Evolutionary conservation across 805 yeast species (phyloP), one percentile per base, ranked within the genome.

Genomic region (Pichia occidentalis): DNA sequence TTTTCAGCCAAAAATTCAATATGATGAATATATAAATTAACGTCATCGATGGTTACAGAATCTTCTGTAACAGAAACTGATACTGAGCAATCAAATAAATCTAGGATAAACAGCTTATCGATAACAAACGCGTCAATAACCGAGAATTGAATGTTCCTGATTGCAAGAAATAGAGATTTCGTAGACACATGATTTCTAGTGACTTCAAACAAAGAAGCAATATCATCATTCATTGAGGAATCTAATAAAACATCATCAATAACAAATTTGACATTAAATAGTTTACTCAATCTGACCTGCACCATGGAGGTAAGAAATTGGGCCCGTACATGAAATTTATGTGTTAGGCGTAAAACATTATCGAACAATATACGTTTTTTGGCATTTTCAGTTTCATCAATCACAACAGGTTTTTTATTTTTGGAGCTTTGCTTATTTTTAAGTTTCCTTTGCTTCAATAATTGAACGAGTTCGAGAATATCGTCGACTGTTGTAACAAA

Each of bases 201-300:
- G 16, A 32, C 10, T 7, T 40, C 48, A 37, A 53, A 54, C n/a
- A 56, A 37, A 2, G 59, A 51, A 3, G 47, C 41, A 16, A 48
- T 24, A 25, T 50, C 53, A 37, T 49, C 53, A 6, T 53, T 42
- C 5, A 47, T 37, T 4, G 59, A 47, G 3, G 56, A 51, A 43
- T 56, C 61, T 9, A 54, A 13, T 3, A 52, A 34, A 2, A 50
- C 36, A 40, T 57, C 62, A 33, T 54, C 58, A 9, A 53, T 13
- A 12, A 42, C 22, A 16, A 53, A 24, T 14, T 41, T 33, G 4
- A 37, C 23, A 2, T 36, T 18, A 7, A 54, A 14, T 5, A 39
- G 40, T 2, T 49, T 48, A 7, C 34, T 29, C 7, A 55, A 24
- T 3, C 37, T 24, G 2, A 54, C 8, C 19, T 39, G 37, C 19